These are phyloP conservation scores for Pelargonium australe DNA, from an alignment of 441 rosid genomes.

Conservation along the genomic window DNA sequence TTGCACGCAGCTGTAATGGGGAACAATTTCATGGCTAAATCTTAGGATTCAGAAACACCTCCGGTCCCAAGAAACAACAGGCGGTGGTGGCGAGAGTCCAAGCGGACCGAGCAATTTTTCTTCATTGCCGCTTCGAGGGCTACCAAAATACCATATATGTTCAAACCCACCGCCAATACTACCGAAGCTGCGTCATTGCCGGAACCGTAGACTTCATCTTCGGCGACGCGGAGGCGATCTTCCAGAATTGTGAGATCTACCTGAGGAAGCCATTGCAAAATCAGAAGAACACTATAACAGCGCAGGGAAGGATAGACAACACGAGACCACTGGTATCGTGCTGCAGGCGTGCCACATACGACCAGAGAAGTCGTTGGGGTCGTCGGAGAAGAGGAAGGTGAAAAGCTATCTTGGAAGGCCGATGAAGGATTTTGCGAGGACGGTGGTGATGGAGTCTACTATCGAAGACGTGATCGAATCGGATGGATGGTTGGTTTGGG, in stretches of 20 bases:
- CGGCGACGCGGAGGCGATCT: slow-evolving; percentile 40
- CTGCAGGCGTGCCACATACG: no score
- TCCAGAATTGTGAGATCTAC: slow-evolving; percentile 51
- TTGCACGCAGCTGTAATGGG: slow-evolving; percentile 36
- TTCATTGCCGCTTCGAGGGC: slow-evolving; percentile 41
- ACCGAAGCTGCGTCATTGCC: slow-evolving; percentile 44
- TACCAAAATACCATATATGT: slow-evolving; percentile 50
- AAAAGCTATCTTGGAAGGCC: background rate
- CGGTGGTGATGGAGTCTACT: background rate
- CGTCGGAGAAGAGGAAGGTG: no score
- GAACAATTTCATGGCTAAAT: slow-evolving; percentile 40
- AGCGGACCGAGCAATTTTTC: slow-evolving; percentile 44
- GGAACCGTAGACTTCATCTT: slow-evolving; percentile 56
- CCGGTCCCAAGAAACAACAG: slow-evolving; percentile 47
- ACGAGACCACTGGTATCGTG: slow-evolving; percentile 52
- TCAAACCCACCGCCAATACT: slow-evolving; percentile 48
- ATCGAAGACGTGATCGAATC: background rate
- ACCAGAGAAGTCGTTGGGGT: no score
- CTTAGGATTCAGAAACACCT: slow-evolving; percentile 42
- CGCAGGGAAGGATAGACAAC: slow-evolving; percentile 42
- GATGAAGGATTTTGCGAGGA: background rate
- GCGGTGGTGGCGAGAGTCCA: slow-evolving; percentile 49
- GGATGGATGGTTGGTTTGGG: background rate
- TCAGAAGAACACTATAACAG: slow-evolving; percentile 42
- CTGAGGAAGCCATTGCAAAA: slow-evolving; percentile 31